Percentiles rank a stretch among this genome's conserved stretches.
These are phyloP conservation scores for Reutealis trisperma DNA, from an alignment of 345 rosid genomes.

Conservation along the genomic window DNA sequence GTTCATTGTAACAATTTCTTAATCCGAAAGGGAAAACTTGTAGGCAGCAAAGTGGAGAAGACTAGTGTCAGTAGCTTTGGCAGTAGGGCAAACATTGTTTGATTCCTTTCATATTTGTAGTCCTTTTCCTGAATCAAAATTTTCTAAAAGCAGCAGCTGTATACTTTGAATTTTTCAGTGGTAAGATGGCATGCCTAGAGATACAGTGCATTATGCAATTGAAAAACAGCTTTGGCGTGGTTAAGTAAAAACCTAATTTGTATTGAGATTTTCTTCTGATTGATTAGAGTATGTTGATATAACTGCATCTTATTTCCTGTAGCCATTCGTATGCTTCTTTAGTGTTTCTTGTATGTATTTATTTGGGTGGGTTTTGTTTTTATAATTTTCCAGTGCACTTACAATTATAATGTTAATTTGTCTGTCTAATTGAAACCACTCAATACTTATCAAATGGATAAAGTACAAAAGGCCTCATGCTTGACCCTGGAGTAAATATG, in stretches of 20 bases:
- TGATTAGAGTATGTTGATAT: neutral
- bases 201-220: neutral
- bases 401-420: too few relatives aligned
- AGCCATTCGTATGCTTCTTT: too few relatives aligned
- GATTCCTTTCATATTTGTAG: constrained; percentile 9
- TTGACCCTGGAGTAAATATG: too few relatives aligned
- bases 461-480: too few relatives aligned
- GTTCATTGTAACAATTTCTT: constrained; percentile 17
- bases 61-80: neutral
- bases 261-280: neutral
- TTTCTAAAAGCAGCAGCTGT: neutral
- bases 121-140: constrained; percentile 7
- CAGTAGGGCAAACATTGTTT: constrained; percentile 1
- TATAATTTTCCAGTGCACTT: too few relatives aligned
- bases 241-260: neutral
- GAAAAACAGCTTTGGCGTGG: neutral
- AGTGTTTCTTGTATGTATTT: too few relatives aligned
- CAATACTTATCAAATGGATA: too few relatives aligned
- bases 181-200: neutral
- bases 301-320: neutral
- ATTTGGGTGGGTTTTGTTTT: too few relatives aligned
- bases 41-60: constrained; percentile 4
- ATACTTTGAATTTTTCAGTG: neutral
- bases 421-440: too few relatives aligned
- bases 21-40: neutral